Conservation (phyloP, 345 rosid species). For the Jatropha curcas region DNA sequence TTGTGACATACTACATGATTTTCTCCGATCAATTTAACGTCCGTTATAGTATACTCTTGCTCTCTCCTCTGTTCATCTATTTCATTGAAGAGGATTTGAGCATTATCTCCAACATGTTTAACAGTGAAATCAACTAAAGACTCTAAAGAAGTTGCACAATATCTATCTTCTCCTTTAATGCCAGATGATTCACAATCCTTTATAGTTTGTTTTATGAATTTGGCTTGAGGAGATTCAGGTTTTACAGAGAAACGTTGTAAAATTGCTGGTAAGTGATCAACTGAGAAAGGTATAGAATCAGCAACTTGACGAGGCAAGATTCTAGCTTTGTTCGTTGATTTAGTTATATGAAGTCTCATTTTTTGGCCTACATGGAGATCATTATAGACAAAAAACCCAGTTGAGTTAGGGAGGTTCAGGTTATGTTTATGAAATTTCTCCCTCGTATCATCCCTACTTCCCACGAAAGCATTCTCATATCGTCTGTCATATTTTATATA, state of each 20-base stretch:
- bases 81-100: neutral
- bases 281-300: neutral
- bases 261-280: neutral
- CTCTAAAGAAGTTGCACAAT: neutral
- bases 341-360: conserved; percentile 3
- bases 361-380: neutral
- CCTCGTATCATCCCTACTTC: neutral
- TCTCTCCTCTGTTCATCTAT: neutral
- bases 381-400: neutral
- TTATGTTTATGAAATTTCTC: neutral
- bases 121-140: neutral
- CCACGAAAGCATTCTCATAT: neutral
- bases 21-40: neutral
- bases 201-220: neutral
- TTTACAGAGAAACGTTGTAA: neutral
- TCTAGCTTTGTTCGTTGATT: neutral
- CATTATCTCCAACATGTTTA: neutral
- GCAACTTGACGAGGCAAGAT: neutral
- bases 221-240: neutral
- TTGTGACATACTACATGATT: neutral
- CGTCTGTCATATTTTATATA: neutral
- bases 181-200: neutral
- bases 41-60: neutral
- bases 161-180: neutral
- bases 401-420: neutral